Conservation (phyloP, 1,284 basidiomycete species). For the Baeospora myosura region DNA sequence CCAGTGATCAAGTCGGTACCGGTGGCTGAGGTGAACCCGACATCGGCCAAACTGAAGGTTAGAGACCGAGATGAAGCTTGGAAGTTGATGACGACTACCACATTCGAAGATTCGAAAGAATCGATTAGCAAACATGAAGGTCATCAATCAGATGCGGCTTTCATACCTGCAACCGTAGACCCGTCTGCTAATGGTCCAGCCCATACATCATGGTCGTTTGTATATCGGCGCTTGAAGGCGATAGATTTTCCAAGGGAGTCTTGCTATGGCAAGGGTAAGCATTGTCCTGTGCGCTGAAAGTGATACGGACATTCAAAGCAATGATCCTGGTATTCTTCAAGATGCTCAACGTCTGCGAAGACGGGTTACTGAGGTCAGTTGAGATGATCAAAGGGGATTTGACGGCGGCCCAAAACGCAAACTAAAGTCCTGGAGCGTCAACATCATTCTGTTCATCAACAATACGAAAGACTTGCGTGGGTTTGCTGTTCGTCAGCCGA, state of each 20-base stretch:
- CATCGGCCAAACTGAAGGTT: slow-evolving; percentile 34
- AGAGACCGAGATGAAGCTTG: slow-evolving; percentile 29
- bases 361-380: slow-evolving; percentile 31
- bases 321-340: slow-evolving; percentile 35
- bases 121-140: neutral
- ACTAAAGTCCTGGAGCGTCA: slow-evolving; percentile 14
- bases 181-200: slow-evolving; percentile 41
- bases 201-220: slow-evolving; percentile 44
- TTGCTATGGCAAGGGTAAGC: slow-evolving; percentile 38
- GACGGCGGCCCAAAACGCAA: slow-evolving; percentile 41
- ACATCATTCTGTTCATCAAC: neutral
- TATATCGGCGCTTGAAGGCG: slow-evolving; percentile 39
- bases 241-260: slow-evolving; percentile 41
- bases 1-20: slow-evolving; percentile 34
- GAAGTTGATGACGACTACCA: slow-evolving; percentile 38
- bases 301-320: slow-evolving; percentile 31
- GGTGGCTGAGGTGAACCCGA: slow-evolving; percentile 33
- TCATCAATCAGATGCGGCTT: too few relatives aligned
- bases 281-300: too few relatives aligned
- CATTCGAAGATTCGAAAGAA: neutral
- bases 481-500: slow-evolving; percentile 36
- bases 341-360: slow-evolving; percentile 28
- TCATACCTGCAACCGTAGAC: slow-evolving; percentile 37
- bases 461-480: slow-evolving; percentile 18
- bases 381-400: slow-evolving; percentile 43